Evolutionary conservation across 805 yeast species (phyloP).

Genomic region (Suhomyces prunicola): DNA sequence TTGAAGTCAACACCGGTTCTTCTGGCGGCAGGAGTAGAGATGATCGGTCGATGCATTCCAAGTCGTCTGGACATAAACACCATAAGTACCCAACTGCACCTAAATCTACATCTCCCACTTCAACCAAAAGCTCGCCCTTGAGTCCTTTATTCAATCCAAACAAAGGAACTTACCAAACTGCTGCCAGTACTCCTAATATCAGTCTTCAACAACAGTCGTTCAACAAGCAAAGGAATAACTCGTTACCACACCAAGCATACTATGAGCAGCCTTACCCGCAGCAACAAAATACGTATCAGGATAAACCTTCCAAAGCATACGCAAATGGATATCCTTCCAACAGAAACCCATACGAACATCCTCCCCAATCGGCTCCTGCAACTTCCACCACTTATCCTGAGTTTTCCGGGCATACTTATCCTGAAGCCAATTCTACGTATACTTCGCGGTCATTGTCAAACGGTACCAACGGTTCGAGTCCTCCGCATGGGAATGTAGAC

Average conservation of each 20-base stretch:
- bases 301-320: background rate
- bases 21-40: constrained; percentile 4
- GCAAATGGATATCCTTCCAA: constrained; percentile 2
- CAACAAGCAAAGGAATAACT: background rate
- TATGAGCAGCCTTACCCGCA: background rate
- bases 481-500: background rate
- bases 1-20: constrained; percentile 41
- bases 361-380: constrained; percentile 3
- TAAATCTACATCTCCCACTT: constrained; percentile 9
- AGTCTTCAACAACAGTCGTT: constrained; percentile 1
- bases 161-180: constrained; percentile 3
- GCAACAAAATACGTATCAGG: background rate
- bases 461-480: background rate
- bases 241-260: background rate
- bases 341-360: constrained; percentile 3
- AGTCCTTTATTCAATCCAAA: constrained; percentile 1
- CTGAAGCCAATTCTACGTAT: background rate
- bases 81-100: constrained; percentile 9
- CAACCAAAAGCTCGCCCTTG: constrained; percentile 8
- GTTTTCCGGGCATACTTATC: background rate
- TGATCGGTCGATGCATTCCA: constrained; percentile 8
- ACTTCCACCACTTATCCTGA: background rate
- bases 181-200: constrained; percentile 7
- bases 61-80: background rate
- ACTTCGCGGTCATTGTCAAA: background rate